A percentile compares a stretch with the other conserved stretches of the same genome.
Conservation (phyloP, 2,329 filamentous ascomycete species). For the Fusarium brachygibbosum region DNA sequence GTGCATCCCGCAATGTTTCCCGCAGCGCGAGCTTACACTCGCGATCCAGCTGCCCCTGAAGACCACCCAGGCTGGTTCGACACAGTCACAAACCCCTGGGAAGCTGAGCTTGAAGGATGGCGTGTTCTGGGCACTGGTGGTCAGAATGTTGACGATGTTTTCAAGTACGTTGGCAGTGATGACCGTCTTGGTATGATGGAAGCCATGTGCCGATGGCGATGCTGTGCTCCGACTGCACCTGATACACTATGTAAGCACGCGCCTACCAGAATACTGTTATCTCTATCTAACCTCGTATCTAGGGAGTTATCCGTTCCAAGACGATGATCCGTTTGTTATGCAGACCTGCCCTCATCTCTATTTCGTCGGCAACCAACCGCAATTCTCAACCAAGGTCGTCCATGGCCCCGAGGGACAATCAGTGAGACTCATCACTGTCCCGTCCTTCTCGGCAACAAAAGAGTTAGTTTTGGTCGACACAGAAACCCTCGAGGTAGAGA, state of each 20-base stretch:
- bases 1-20: conserved; percentile 95
- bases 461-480: conserved; percentile 87
- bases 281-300: conserved; percentile 28
- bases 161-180: conserved; percentile 87
- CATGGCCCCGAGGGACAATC: conserved; percentile 75
- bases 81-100: conserved; percentile 91
- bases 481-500: conserved; percentile 84
- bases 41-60: conserved; percentile 57
- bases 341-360: conserved; percentile 89
- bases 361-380: conserved; percentile 87
- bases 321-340: conserved; percentile 91
- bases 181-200: conserved; percentile 92
- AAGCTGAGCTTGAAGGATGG: conserved; percentile 91
- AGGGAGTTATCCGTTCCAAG: conserved; percentile 98
- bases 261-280: background rate
- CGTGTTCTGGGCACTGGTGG: conserved; percentile 87
- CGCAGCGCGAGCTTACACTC: conserved; percentile 75
- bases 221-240: conserved; percentile 91
- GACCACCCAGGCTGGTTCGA: conserved; percentile 81
- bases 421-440: conserved; percentile 85
- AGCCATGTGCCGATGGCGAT: conserved; percentile 91
- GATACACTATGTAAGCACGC: conserved; percentile 86
- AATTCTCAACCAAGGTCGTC: conserved; percentile 79
- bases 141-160: conserved; percentile 93
- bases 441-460: conserved; percentile 81